Conservation (phyloP, 495 filamentous ascomycete species). For the Cladorrhinum samala region DNA sequence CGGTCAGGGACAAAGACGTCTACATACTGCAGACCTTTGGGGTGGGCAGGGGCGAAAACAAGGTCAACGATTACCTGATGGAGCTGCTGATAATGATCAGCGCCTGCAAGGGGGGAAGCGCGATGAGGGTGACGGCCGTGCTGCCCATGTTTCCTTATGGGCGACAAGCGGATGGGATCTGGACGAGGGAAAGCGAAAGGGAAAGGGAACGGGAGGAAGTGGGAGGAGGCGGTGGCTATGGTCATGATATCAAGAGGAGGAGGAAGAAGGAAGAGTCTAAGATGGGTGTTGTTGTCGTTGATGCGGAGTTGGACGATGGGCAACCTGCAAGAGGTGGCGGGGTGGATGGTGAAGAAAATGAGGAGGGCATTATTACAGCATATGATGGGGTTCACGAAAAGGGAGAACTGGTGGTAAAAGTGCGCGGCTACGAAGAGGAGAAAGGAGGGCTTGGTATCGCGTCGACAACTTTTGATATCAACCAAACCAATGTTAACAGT, state of each 20-base stretch:
- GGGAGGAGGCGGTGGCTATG: background rate
- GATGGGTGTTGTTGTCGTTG: no score
- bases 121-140: constrained; percentile 84
- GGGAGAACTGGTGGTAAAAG: no score
- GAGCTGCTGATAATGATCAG: constrained; percentile 96
- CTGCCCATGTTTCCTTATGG: constrained; percentile 96
- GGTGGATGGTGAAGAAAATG: no score
- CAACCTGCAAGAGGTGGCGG: no score
- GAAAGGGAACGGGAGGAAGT: background rate
- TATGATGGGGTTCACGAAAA: no score
- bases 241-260: constrained; percentile 54
- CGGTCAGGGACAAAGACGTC: constrained; percentile 94
- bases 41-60: constrained; percentile 23
- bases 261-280: background rate
- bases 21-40: constrained; percentile 81
- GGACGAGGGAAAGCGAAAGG: background rate
- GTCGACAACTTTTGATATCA: no score
- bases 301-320: no score
- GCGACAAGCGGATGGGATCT: constrained; percentile 65
- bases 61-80: constrained; percentile 92
- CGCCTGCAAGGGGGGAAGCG: constrained; percentile 94
- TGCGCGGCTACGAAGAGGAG: no score
- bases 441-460: no score
- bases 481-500: no score
- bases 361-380: no score